Evolutionary conservation across 192 early-diverging fungal species (phyloP).

Genomic region (Obelidium mucronatum): DNA sequence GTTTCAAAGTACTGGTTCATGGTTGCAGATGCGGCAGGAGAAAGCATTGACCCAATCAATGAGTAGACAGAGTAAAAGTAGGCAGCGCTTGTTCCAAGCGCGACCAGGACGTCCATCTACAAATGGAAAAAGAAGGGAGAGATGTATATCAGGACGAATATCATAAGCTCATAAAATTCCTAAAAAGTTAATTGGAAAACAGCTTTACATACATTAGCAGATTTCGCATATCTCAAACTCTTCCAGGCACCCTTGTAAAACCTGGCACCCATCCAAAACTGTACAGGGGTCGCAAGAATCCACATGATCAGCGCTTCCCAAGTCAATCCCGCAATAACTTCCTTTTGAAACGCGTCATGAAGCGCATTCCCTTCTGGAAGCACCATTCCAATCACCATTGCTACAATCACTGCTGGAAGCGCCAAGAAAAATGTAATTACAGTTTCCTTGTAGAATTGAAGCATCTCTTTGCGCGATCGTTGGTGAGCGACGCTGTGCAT

Average conservation of each 20-base stretch:
- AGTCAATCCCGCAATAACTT: conserved; percentile 64
- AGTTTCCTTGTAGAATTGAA: conserved; percentile 46
- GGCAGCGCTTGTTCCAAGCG: conserved; percentile 75
- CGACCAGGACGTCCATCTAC: conserved; percentile 81
- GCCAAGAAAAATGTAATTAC: conserved; percentile 66
- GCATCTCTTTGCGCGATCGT: conserved; percentile 53
- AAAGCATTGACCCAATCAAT: conserved; percentile 55
- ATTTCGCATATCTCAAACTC: conserved; percentile 62
- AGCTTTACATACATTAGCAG: conserved; percentile 60
- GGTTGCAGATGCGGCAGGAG: conserved; percentile 23
- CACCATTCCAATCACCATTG: conserved; percentile 79
- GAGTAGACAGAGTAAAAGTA: conserved; percentile 71
- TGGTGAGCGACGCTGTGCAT: conserved; percentile 37
- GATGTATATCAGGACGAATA: background rate
- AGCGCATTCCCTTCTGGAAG: conserved; percentile 58
- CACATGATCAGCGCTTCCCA: conserved; percentile 61
- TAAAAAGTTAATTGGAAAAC: background rate
- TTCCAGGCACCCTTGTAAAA: conserved; percentile 75
- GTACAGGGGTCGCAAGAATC: conserved; percentile 73
- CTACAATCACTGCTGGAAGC: conserved; percentile 70
- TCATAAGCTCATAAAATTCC: background rate
- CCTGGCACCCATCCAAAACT: conserved; percentile 72
- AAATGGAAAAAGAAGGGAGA: background rate
- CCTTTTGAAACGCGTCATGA: conserved; percentile 48
- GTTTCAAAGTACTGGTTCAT: conserved; percentile 80